Evolutionary conservation across 2,329 filamentous ascomycete species (phyloP), one percentile per base, ranked within the genome.

Genomic region (Cladophialophora psammophila): DNA sequence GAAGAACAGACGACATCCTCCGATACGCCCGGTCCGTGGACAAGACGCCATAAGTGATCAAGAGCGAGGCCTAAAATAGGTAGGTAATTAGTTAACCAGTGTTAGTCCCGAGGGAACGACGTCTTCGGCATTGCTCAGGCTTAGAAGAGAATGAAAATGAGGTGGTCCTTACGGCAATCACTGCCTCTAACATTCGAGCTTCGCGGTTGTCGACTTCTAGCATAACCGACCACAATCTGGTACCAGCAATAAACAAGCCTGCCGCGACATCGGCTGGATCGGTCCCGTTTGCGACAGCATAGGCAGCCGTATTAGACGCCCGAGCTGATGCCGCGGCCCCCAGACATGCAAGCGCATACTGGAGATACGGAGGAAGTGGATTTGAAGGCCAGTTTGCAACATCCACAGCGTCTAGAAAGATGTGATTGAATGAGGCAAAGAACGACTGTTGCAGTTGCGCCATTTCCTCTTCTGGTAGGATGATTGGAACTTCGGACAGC

Each of bases 141-240:
- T 7, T 7, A 36, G 10, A 36, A 36, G 35, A 12, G 35, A 35
- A 55, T n/a, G 26, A 32, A n/a, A 5, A 26, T 12, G 6, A 5
- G 13, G 13, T 7, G 34, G 58, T 1, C 31, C 63, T 42, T 54
- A 65, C 64, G 35, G 64, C 38, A n/a, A 66, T 45, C 7, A 66
- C 32, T 26, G 64, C 57, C 48, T 66, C 64, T 12, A 62, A 45
- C 38, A 54, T 31, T 31, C 64, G 64, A 31, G 64, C 50, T 52
- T 66, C 64, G 20, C 64, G 50, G 32, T 66, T 66, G 42, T 66
- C 64, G 32, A 66, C 64, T 32, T 66, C 64, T 34, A 66, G 45
- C 42, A 66, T 60, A 35, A 66, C 64, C 8, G 52, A 36, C 64
- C 64, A 66, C 31, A 66, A 52, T 4, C 48, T 57, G 12, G 20